Evolutionary conservation across 1,139 yeast species (phyloP), one percentile per base, ranked within the genome.

Genomic region (Yamadazyma siamensis): DNA sequence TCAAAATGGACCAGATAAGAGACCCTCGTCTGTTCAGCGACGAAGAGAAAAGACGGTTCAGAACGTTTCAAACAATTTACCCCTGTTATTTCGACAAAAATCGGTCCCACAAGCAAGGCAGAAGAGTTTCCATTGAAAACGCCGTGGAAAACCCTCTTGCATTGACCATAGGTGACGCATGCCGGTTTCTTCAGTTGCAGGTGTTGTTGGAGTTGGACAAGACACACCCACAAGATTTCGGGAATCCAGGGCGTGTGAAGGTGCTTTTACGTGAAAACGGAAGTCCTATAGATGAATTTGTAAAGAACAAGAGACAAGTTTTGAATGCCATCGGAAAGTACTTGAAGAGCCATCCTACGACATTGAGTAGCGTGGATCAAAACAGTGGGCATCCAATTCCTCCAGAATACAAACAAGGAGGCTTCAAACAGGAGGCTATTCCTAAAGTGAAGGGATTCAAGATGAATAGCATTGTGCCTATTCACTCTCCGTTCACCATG

Each of bases 181-280:
- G 72, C 44, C 60, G 61, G 38, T 57, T 43, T 48, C 63, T 64
- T 43, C 50, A 74, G 44, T 52, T 79, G 33, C 83, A 83, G 2
- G 67, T 64, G 2, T 65, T 80, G 33, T 67, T 78, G 40, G 91
- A 84, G 57, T 78, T 91, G 40, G 87, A 83, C 40, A 91, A 88
- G 59, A 61, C 83, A 3, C 98, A 91, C 58, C 98, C 98, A 8
- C 95, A 88, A 54, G 98, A 91, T 60, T 91, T 84, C 73, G 95
- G 97, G 39, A 91, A 91, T 52, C 94, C 96, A 2, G 98, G 98
- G 10, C 73, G 97, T 47, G 91, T 91, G 22, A 74, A 95, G 45
- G 84, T 88, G 13, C 61, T 77, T 28, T 46, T 84, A 23, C 80
- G 77, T 47, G 71, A 71, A 37, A 56, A 66, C 19, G 75, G 77